Base-by-base conservation (phyloP, 2,329 filamentous ascomycete species). In the Penicillium thymicola region DNA sequence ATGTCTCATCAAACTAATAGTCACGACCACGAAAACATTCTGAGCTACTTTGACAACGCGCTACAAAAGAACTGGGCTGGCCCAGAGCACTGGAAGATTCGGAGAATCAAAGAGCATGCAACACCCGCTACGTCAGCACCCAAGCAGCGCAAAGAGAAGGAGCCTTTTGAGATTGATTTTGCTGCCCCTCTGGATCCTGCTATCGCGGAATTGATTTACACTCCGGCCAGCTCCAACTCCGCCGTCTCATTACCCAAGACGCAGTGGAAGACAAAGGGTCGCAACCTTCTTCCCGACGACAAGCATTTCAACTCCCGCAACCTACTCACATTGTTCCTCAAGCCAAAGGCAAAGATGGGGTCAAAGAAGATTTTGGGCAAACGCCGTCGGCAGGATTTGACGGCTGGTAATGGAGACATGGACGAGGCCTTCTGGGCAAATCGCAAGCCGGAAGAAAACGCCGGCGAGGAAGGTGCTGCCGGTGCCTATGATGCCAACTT, bases 61-160 rank as follows among this genome's bases (percentile, higher is more conserved):
- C 78, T 97, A 42, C 90, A 94, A 71, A 97, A 96, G 82, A 97
- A 97, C 69, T 99, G 94, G 93, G 88, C 89, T 6, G 95, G 92
- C 47, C 93, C 94, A n/a, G 94, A 97, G 72, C 94, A 99, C 75
- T 99, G 94, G 94, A 88, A 93, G 64, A 97, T 99, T 70, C 85
- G 90, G 60, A 91, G 92, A 70, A 94, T 99, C 74, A 97, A 97
- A 66, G 83, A 86, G 54, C 79, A 92, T 73, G 81, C 85, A 8
- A 78, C 82, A 9, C 79, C 83, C 14, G 78, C 76, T 32, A 74
- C 68, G 16, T 59, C 73, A 5, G 72, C 77, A 67, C 66, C 83
- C 73, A 68, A 87, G 61, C 85, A 87, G 66, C 85, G 92, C 61
- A 97, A 97, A 74, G 94, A 97, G 73, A 99, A 97, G 75, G 93